Percentiles rank a stretch among this genome's conserved stretches.
These are phyloP conservation scores for Melanomma pulvis-pyrius DNA, from an alignment of 495 filamentous ascomycete genomes.

Conservation along the genomic window DNA sequence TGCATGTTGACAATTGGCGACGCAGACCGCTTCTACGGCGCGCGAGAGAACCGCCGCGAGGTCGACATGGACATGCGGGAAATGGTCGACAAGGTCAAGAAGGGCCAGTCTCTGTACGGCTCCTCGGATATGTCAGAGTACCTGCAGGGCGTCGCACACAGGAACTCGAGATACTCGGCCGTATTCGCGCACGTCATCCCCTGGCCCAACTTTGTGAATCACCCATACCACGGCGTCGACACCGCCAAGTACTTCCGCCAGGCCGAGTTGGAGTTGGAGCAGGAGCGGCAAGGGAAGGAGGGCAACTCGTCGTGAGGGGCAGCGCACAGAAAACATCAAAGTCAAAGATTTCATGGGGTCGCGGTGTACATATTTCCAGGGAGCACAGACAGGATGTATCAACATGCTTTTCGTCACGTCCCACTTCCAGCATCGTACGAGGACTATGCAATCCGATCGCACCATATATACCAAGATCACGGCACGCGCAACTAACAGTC, in stretches of 20 bases:
- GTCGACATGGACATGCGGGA: slow-evolving; percentile 95
- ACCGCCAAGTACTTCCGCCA: slow-evolving; percentile 97
- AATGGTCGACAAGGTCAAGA: slow-evolving; percentile 95
- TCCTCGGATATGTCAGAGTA: slow-evolving; percentile 73
- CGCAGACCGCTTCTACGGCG: slow-evolving; percentile 80
- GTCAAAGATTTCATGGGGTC: not conserved
- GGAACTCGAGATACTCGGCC: slow-evolving; percentile 88
- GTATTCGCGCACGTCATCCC: slow-evolving; percentile 81
- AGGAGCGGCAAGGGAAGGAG: slow-evolving; percentile 53
- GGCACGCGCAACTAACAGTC: too few relatives aligned
- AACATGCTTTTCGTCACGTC: slow-evolving; percentile 26
- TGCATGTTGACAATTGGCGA: not conserved
- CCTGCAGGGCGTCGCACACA: slow-evolving; percentile 88
- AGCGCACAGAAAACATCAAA: slow-evolving; percentile 3
- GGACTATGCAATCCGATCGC: too few relatives aligned
- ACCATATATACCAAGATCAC: too few relatives aligned
- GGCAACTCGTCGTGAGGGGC: not conserved
- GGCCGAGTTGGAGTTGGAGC: slow-evolving; percentile 92
- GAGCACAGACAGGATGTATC: slow-evolving; percentile 23
- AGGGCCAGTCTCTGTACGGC: slow-evolving; percentile 88
- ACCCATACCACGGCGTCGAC: slow-evolving; percentile 93
- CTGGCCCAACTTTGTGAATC: slow-evolving; percentile 98
- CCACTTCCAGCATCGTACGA: too few relatives aligned
- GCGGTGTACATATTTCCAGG: slow-evolving; percentile 15
- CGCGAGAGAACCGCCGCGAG: slow-evolving; percentile 87